phyloP scores from a whole-genome alignment of 805 yeast genomes.

The Barnettozyma wickerhamii region DNA sequence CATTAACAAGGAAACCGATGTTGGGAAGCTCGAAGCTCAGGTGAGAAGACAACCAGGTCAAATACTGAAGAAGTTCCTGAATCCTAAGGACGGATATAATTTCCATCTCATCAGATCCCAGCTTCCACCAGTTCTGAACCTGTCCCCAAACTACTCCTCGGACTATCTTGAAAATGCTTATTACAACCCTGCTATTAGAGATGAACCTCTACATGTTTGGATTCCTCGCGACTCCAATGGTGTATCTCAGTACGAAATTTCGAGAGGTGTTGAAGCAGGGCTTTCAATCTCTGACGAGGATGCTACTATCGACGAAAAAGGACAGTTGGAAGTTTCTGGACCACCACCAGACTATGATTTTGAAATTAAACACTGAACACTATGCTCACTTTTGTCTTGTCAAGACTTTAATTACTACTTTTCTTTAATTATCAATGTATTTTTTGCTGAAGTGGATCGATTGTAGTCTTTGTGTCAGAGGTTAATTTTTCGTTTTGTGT shows the following conservation, averaged over 20 bases:
- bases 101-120: slow-evolving; percentile 40
- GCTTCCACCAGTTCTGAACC: slow-evolving; percentile 33
- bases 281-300: slow-evolving; percentile 54
- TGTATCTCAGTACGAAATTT: slow-evolving; percentile 54
- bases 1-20: slow-evolving; percentile 22
- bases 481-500: no score
- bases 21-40: slow-evolving; percentile 15
- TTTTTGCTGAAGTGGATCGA: no score
- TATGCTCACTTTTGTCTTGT: neutral
- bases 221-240: slow-evolving; percentile 66
- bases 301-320: slow-evolving; percentile 57
- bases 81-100: slow-evolving; percentile 40
- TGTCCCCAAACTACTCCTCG: slow-evolving; percentile 28
- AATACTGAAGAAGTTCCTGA: slow-evolving; percentile 29
- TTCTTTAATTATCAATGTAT: neutral
- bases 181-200: slow-evolving; percentile 54
- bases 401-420: neutral
- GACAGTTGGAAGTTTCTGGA: slow-evolving; percentile 47
- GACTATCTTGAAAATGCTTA: slow-evolving; percentile 35
- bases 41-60: slow-evolving; percentile 14
- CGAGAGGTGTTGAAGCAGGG: slow-evolving; percentile 45
- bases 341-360: slow-evolving; percentile 70
- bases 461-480: no score
- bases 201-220: slow-evolving; percentile 63
- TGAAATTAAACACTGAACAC: slow-evolving; percentile 9